Base-by-base conservation (phyloP, 2,329 filamentous ascomycete genomes). In the Ampelomyces quisqualis region DNA sequence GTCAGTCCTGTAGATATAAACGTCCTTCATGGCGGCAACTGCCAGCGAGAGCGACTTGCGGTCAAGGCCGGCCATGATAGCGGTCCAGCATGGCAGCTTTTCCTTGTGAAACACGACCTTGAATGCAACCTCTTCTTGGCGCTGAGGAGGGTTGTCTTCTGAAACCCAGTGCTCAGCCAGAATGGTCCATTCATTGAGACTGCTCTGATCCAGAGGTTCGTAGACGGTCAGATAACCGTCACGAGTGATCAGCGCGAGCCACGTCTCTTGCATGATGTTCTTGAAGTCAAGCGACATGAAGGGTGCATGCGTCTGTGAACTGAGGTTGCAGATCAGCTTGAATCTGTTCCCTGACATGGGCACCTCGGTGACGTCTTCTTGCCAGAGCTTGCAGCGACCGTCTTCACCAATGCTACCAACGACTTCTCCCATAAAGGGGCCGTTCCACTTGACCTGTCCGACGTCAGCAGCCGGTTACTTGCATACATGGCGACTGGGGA, bases 311-410 rank as follows among this genome's bases (percentile, higher is more conserved):
- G 88, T 91, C 5, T 84, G 81, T 9, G 82, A 80, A 23, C 69
- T 73, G 51, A 80, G 70, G 73, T 82, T 65, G 70, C 77, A 72
- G 73, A 87, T 73, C 70, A 75, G 77, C 63, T 84, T 88, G 75
- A 96, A 97, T 36, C 90, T 84, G 21, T 86, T 82, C 21, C 90
- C 89, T 23, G 79, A 82, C 43, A 78, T 77, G 0, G 85, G 83
- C 1, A 86, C 78, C 34, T 93, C 86, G 1, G 84, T 86, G 11
- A 86, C 83, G 69, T 96, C 89, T 71, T 96, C 91, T 46, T 87
- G 85, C 91, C 91, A 97, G 51, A 97, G 77, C 65, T 90, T 88
- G 74, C 94, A 89, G 67, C 85, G 84, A 60, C 91, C 88, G 59
- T 96, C 91, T 60, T 91, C 86, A 49, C 88, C 89, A 45, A 96